Percentiles rank a stretch among this genome's conserved stretches.
Conservation (phyloP, 768 basidiomycete species). For the Phaeotremella fagi region DNA sequence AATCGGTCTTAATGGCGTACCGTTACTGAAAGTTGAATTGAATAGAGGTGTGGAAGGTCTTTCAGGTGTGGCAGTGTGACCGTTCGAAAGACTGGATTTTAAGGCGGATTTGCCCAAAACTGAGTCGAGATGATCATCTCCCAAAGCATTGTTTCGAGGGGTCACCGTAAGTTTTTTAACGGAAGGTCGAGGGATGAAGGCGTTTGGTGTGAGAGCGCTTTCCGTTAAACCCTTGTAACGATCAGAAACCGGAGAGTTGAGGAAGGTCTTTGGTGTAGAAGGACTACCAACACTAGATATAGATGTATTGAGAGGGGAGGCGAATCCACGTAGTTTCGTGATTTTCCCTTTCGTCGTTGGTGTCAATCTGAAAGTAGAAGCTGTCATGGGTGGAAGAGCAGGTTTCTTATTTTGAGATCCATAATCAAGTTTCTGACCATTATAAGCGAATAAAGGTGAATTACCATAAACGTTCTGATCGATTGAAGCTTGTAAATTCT, state of each 20-base stretch:
- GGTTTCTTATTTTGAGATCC: conserved; percentile 43
- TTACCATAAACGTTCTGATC: conserved; percentile 59
- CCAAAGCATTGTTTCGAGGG: conserved; percentile 57
- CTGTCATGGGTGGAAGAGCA: conserved; percentile 45
- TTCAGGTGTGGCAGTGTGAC: conserved; percentile 24
- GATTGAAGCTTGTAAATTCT: conserved; percentile 71
- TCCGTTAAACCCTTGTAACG: conserved; percentile 56
- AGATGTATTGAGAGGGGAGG: conserved; percentile 31
- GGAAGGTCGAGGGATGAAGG: conserved; percentile 65
- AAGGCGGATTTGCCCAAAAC: conserved; percentile 38
- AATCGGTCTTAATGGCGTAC: conserved; percentile 2
- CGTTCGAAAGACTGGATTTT: conserved; percentile 17
- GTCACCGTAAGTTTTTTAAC: conserved; percentile 90
- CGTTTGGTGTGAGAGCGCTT: conserved; percentile 63
- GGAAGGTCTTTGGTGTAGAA: conserved; percentile 19
- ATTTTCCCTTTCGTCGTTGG: conserved; percentile 38
- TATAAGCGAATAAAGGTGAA: conserved; percentile 49
- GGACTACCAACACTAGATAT: conserved; percentile 23
- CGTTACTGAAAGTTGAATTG: conserved; percentile 12
- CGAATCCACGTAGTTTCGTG: conserved; percentile 45
- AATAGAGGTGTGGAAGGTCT: conserved; percentile 12
- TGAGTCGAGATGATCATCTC: conserved; percentile 35
- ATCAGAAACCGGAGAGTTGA: conserved; percentile 30
- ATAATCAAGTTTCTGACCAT: conserved; percentile 38
- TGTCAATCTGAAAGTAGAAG: conserved; percentile 41